These are phyloP conservation scores for Aureobasidium sp. DNA, from an alignment of 2,329 filamentous ascomycete species.

Conservation along the genomic window DNA sequence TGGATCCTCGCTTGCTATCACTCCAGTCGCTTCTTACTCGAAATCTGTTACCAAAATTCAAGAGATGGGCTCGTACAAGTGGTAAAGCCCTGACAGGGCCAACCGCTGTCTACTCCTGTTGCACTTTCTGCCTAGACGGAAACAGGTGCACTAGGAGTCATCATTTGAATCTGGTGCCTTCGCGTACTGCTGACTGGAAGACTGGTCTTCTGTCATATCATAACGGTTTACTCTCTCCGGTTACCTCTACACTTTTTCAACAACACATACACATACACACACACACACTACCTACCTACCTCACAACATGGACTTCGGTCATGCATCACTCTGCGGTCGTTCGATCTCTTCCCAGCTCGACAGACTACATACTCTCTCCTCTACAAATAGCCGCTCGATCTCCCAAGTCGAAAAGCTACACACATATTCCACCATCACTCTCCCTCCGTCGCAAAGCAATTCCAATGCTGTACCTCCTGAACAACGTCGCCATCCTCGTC, in stretches of 20 bases:
- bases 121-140: conserved; percentile 12
- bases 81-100: conserved; percentile 16
- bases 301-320: conserved; percentile 7
- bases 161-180: conserved; percentile 3
- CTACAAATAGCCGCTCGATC: neutral
- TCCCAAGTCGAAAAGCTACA: neutral
- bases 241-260: conserved; percentile 16
- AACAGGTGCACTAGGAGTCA: conserved; percentile 10
- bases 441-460: conserved; percentile 1
- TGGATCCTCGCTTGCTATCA: conserved; percentile 5
- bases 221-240: conserved; percentile 18
- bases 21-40: conserved; percentile 16
- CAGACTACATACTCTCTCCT: neutral
- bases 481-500: conserved; percentile 56
- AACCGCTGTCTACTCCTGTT: conserved; percentile 10
- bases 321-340: neutral
- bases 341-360: neutral
- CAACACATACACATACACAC: neutral
- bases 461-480: conserved; percentile 49
- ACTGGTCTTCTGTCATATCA: conserved; percentile 9
- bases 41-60: conserved; percentile 3
- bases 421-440: neutral
- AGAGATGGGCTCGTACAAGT: conserved; percentile 16
- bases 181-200: conserved; percentile 16
- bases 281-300: conserved; percentile 2